A percentile compares a stretch with the other conserved stretches of the same genome.
phyloP scores from a whole-genome alignment of 2,329 filamentous ascomycete species.

The Diaporthe vaccinii region DNA sequence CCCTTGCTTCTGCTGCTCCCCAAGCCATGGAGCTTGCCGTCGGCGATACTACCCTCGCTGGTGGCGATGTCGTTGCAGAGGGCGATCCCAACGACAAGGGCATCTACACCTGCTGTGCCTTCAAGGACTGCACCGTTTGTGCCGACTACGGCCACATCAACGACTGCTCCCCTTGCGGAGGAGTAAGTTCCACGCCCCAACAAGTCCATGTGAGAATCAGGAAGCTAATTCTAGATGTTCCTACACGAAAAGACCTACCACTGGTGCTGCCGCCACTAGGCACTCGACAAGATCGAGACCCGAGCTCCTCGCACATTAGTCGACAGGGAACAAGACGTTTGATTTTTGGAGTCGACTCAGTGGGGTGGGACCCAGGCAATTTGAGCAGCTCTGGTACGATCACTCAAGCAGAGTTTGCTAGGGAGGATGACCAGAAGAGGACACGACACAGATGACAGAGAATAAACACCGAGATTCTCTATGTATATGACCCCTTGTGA shows the following conservation, averaged over 20 bases:
- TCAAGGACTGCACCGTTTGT: background rate
- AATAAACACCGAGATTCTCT: background rate
- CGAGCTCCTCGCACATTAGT: background rate
- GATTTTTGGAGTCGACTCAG: background rate
- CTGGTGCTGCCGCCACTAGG: background rate
- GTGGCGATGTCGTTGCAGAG: too few relatives aligned
- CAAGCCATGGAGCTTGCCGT: too few relatives aligned
- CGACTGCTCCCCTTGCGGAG: too few relatives aligned
- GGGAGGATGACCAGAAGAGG: background rate
- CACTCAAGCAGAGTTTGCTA: background rate
- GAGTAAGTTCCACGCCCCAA: background rate
- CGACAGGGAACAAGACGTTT: background rate
- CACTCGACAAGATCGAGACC: background rate
- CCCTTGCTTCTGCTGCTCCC: background rate
- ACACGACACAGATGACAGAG: background rate
- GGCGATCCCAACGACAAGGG: background rate
- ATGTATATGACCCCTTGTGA: background rate
- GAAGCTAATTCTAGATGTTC: background rate
- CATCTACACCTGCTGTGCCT: background rate
- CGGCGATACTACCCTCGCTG: too few relatives aligned
- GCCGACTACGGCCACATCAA: background rate
- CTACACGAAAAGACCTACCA: background rate
- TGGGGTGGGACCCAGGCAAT: background rate
- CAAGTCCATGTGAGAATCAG: too few relatives aligned
- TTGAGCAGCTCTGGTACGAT: background rate